Percentiles rank a stretch among this genome's conserved stretches.
These are phyloP conservation scores for Incumbomyces delicatus DNA, from an alignment of 2,329 filamentous ascomycete species.

Conservation along the genomic window DNA sequence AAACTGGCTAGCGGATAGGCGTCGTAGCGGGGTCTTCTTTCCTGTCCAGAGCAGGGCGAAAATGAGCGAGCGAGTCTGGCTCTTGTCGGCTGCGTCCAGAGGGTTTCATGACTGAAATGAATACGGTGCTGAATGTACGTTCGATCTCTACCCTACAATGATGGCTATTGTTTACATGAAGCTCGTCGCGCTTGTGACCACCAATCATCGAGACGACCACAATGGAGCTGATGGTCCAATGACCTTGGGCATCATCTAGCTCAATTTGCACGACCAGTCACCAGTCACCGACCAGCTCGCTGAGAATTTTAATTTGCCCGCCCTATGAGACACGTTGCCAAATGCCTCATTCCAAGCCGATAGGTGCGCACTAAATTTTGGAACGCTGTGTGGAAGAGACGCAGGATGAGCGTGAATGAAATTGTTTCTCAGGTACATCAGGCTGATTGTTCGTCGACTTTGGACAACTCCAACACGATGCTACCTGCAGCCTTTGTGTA, in stretches of 20 bases:
- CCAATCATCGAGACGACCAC: conserved; percentile 5
- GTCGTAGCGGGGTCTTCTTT: conserved; percentile 1
- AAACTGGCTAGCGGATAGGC: conserved; percentile 6
- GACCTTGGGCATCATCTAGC: conserved; percentile 6
- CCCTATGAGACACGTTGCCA: conserved; percentile 7
- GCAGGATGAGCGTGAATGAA: not conserved
- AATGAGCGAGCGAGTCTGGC: not conserved
- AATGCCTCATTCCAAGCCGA: conserved; percentile 8
- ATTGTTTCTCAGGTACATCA: conserved; percentile 4
- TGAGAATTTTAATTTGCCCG: conserved; percentile 7
- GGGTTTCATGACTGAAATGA: not conserved
- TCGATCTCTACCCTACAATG: conserved; percentile 1
- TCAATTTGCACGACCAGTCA: conserved; percentile 7
- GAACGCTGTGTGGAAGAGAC: not conserved
- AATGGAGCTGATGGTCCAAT: conserved; percentile 8
- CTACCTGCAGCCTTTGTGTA: not conserved
- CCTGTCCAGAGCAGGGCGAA: not conserved
- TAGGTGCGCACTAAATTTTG: not conserved
- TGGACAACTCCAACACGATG: not conserved
- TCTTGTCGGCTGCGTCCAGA: not conserved
- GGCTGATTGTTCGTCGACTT: conserved; percentile 1
- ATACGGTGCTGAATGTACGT: not conserved
- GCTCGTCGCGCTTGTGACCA: conserved; percentile 2
- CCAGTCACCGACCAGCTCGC: conserved; percentile 2
- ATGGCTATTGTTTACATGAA: conserved; percentile 6